Percentiles rank a stretch among this genome's conserved stretches.
phyloP scores from a whole-genome alignment of 108 stramenopile genomes.

The Fistulifera pelliculosa region DNA sequence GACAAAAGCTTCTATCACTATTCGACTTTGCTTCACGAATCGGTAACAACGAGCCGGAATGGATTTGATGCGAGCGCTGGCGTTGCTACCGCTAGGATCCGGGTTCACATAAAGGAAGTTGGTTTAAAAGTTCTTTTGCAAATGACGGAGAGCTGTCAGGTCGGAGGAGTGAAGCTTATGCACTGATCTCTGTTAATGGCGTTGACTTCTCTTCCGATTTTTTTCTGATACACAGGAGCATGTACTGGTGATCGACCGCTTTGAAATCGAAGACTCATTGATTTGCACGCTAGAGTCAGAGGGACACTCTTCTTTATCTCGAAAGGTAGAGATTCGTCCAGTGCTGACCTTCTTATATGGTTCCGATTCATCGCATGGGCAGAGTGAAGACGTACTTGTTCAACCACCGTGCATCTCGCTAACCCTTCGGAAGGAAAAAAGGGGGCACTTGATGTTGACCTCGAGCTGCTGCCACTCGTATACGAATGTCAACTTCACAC shows the following conservation, averaged over 20 bases:
- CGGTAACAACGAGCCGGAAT: slow-evolving; percentile 3
- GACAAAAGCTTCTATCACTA: slow-evolving; percentile 61
- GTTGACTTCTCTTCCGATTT: slow-evolving; percentile 24
- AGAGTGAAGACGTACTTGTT: no score
- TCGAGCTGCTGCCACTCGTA: no score
- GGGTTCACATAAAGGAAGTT: slow-evolving; percentile 28
- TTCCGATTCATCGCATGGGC: no score
- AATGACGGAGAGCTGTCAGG: slow-evolving; percentile 8
- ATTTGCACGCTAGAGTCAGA: no score
- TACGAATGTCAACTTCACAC: slow-evolving; percentile 6
- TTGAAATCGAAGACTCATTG: slow-evolving; percentile 63
- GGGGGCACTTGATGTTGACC: no score
- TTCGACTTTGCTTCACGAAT: slow-evolving; percentile 27
- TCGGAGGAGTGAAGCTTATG: slow-evolving; percentile 28
- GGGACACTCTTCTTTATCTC: no score
- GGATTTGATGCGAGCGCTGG: slow-evolving; percentile 6
- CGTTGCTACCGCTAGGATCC: slow-evolving; percentile 10
- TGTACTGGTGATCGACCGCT: slow-evolving; percentile 33
- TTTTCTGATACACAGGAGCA: slow-evolving; percentile 26
- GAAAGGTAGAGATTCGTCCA: no score
- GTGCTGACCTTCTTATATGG: no score
- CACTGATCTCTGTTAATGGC: slow-evolving; percentile 44
- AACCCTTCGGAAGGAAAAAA: no score
- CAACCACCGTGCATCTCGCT: no score
- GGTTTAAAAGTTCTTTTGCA: slow-evolving; percentile 43